phyloP scores from a whole-genome alignment of 306 rosid species.

The Citrullus mucosospermus region DNA sequence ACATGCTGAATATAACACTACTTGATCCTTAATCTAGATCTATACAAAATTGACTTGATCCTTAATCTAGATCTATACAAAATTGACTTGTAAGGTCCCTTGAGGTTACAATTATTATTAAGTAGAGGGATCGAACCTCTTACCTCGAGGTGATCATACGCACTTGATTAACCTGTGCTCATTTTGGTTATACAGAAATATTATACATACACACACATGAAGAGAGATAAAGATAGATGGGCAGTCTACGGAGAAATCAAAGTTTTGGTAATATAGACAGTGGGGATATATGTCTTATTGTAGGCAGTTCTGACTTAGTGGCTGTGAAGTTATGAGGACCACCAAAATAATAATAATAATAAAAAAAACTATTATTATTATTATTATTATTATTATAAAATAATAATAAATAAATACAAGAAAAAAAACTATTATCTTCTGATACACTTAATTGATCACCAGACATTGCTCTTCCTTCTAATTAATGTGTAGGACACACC shows the following conservation, averaged over 20 bases:
- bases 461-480: not conserved
- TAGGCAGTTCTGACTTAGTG: not conserved
- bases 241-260: not conserved
- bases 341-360: not conserved
- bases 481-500: not conserved
- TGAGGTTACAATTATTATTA: not conserved
- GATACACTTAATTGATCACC: not conserved
- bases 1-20: not conserved
- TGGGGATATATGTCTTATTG: not conserved
- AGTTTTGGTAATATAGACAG: not conserved
- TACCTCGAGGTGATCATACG: no score
- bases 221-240: not conserved
- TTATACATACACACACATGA: not conserved
- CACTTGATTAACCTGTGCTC: no score
- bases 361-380: no score
- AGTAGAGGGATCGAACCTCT: no score
- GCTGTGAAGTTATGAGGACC: not conserved
- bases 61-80: not conserved
- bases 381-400: not conserved
- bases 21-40: not conserved
- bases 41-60: no score
- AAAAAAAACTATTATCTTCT: not conserved
- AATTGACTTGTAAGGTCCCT: not conserved
- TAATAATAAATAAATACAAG: not conserved
- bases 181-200: not conserved